These are phyloP conservation scores for Rhododendron henanense DNA, from an alignment of 148 eudicot genomes.

Conservation along the genomic window DNA sequence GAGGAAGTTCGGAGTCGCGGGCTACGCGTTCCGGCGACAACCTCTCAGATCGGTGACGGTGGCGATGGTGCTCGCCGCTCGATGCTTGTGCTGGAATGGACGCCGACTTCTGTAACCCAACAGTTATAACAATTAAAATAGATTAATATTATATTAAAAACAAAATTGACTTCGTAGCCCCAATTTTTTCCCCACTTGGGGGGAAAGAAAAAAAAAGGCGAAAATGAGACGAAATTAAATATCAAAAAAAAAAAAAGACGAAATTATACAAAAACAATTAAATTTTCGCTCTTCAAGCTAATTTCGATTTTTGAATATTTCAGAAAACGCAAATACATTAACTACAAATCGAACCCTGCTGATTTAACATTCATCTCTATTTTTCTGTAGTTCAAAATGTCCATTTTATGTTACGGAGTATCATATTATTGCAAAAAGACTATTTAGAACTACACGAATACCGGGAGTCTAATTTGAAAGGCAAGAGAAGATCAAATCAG, in stretches of 20 bases:
- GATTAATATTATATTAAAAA: neutral
- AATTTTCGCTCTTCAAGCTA: neutral
- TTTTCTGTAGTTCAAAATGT: neutral
- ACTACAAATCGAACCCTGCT: neutral
- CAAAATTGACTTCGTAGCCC: neutral
- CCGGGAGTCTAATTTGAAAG: neutral
- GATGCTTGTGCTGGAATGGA: slow-evolving; percentile 23
- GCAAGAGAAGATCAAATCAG: neutral
- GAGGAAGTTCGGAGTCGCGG: slow-evolving; percentile 47
- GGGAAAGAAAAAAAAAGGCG: too few species aligned
- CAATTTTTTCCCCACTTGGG: neutral
- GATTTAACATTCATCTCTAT: neutral
- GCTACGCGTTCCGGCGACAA: slow-evolving; percentile 31
- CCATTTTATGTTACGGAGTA: neutral
- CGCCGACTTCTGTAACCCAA: slow-evolving; percentile 41
- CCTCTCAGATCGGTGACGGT: slow-evolving; percentile 41
- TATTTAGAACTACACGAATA: neutral
- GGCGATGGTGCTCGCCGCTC: slow-evolving; percentile 32
- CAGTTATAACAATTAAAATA: neutral
- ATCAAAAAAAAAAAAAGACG: neutral
- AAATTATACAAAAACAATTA: too few species aligned
- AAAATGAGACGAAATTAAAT: neutral
- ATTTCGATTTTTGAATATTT: too few species aligned
- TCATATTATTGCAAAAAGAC: neutral
- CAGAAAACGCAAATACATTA: neutral